A percentile compares a stretch with the other conserved stretches of the same genome.
phyloP scores from a whole-genome alignment of 139 green algal genomes.

The Ulvella scutata region DNA sequence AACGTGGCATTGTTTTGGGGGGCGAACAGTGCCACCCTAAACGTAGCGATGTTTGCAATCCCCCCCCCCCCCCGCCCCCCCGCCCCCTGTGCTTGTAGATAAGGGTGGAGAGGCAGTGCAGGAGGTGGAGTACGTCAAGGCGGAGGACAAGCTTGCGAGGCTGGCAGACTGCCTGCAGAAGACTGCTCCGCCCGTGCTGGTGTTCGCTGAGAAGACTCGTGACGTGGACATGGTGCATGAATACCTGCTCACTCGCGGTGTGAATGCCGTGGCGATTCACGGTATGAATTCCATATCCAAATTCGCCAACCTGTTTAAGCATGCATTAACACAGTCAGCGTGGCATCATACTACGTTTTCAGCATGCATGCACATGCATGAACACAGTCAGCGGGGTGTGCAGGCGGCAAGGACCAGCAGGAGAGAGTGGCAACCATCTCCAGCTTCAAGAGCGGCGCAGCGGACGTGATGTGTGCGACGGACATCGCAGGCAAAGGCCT shows the following conservation, averaged over 20 bases:
- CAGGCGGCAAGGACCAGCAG: constrained; percentile 94
- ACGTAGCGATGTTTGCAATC: too few relatives aligned
- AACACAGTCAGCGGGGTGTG: constrained; percentile 45
- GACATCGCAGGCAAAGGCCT: constrained; percentile 91
- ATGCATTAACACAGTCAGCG: too few relatives aligned
- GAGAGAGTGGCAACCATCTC: constrained; percentile 71
- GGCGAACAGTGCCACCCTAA: too few relatives aligned
- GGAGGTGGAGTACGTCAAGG: constrained; percentile 99
- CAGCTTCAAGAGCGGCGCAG: constrained; percentile 68
- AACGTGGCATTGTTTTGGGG: too few relatives aligned
- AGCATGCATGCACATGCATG: too few relatives aligned
- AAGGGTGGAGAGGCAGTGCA: too few relatives aligned
- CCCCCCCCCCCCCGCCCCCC: too few relatives aligned
- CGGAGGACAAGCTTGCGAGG: constrained; percentile 89
- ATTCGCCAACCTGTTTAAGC: too few relatives aligned
- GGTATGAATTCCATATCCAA: constrained; percentile 1
- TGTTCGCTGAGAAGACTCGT: constrained; percentile 96
- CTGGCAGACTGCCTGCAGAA: constrained; percentile 96
- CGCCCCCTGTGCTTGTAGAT: too few relatives aligned
- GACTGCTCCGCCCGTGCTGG: constrained; percentile 87
- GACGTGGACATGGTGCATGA: constrained; percentile 96
- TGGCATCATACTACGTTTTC: too few relatives aligned
- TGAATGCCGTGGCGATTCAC: background rate
- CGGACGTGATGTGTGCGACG: constrained; percentile 93
- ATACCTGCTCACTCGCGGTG: constrained; percentile 43